These are phyloP conservation scores for Mucor circinelloides DNA, from an alignment of 371 early-diverging fungal genomes.

Conservation along the genomic window DNA sequence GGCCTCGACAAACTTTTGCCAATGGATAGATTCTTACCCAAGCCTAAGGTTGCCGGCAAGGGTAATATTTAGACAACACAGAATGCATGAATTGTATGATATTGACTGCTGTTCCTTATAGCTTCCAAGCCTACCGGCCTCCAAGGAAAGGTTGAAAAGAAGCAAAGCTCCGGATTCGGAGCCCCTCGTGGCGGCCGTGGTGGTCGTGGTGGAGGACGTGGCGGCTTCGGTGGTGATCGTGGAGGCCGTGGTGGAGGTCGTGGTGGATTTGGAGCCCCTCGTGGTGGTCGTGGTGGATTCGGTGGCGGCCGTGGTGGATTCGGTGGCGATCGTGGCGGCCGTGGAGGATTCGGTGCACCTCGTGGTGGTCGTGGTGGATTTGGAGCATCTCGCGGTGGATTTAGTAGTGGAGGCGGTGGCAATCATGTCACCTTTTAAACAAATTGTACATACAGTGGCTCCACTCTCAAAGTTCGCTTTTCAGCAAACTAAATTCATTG, in stretches of 20 bases:
- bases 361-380: constrained; percentile 23
- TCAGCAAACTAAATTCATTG: too few species aligned
- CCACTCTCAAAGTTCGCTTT: too few species aligned
- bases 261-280: background rate
- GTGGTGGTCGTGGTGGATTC: constrained; percentile 22
- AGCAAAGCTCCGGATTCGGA: constrained; percentile 39
- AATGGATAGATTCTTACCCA: constrained; percentile 95
- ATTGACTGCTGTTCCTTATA: constrained; percentile 1
- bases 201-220: constrained; percentile 9
- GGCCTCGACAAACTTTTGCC: constrained; percentile 93
- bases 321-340: constrained; percentile 11
- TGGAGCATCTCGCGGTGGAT: constrained; percentile 14
- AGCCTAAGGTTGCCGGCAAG: constrained; percentile 77
- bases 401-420: constrained; percentile 2
- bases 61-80: constrained; percentile 33
- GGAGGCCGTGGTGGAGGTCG: constrained; percentile 9
- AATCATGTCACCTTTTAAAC: constrained; percentile 20
- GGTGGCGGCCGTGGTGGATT: constrained; percentile 16
- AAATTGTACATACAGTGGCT: constrained; percentile 2
- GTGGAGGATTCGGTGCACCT: constrained; percentile 3
- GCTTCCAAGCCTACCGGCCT: constrained; percentile 46
- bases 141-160: constrained; percentile 57
- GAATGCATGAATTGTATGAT: background rate
- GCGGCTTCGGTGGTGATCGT: constrained; percentile 13
- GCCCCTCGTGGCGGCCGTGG: constrained; percentile 16